Evolutionary conservation across 2,329 filamentous ascomycete genomes (phyloP).

Genomic region (Alternaria longipes): DNA sequence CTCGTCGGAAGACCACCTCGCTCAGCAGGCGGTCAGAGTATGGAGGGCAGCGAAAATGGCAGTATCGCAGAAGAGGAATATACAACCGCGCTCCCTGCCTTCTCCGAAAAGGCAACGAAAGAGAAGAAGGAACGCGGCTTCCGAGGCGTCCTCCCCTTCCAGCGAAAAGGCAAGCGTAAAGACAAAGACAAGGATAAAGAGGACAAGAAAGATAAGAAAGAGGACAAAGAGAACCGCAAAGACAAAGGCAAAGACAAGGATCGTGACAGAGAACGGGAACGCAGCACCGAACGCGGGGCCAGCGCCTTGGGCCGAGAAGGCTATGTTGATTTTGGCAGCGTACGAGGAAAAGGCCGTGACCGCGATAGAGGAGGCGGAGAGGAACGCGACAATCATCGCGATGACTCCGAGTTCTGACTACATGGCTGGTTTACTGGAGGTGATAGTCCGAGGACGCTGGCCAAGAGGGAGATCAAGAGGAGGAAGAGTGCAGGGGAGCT

Average conservation of each 20-base stretch:
- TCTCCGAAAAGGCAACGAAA: constrained; percentile 45
- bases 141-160: constrained; percentile 50
- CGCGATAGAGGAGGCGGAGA: constrained; percentile 2
- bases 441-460: constrained; percentile 21
- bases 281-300: constrained; percentile 23
- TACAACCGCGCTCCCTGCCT: constrained; percentile 49
- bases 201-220: constrained; percentile 28
- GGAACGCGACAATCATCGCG: constrained; percentile 9
- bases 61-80: constrained; percentile 49
- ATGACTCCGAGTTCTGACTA: constrained; percentile 47
- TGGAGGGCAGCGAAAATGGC: constrained; percentile 49
- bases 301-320: constrained; percentile 34
- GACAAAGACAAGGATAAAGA: constrained; percentile 37
- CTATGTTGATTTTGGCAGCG: constrained; percentile 3
- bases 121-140: constrained; percentile 52
- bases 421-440: constrained; percentile 47
- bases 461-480: constrained; percentile 36
- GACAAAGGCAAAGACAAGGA: constrained; percentile 30
- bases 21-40: constrained; percentile 35
- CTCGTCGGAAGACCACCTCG: constrained; percentile 35
- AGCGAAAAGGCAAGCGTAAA: constrained; percentile 47
- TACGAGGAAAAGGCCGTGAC: constrained; percentile 7
- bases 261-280: constrained; percentile 4
- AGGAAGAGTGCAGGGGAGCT: constrained; percentile 46
- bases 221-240: constrained; percentile 26